These are phyloP conservation scores for Noccaea bulbosa DNA, from an alignment of 345 rosid genomes.

Conservation along the genomic window DNA sequence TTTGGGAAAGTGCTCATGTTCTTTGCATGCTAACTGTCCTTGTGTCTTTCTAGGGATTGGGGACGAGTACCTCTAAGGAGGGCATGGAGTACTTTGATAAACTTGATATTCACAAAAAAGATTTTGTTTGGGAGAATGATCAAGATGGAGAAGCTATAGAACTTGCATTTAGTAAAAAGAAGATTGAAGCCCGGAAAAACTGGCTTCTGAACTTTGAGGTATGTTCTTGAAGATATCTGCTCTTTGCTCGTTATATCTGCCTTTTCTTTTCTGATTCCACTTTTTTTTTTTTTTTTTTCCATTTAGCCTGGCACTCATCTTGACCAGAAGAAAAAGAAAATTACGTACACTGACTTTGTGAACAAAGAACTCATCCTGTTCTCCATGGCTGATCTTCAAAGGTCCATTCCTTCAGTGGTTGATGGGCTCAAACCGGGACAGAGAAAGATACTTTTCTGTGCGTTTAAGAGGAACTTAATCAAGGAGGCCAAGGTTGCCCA, in stretches of 20 bases:
- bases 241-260: background rate
- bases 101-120: slow-evolving; percentile 74
- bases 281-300: slow-evolving; percentile 10
- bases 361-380: slow-evolving; percentile 95
- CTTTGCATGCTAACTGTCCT: background rate
- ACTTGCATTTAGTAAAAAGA: slow-evolving; percentile 97
- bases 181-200: slow-evolving; percentile 90
- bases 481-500: slow-evolving; percentile 83
- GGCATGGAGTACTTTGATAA: slow-evolving; percentile 73
- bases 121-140: slow-evolving; percentile 80
- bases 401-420: slow-evolving; percentile 96
- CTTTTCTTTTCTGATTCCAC: slow-evolving; percentile 15
- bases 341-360: slow-evolving; percentile 87
- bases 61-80: slow-evolving; percentile 81
- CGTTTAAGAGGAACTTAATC: slow-evolving; percentile 81
- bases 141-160: slow-evolving; percentile 92
- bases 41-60: slow-evolving; percentile 69
- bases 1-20: slow-evolving; percentile 1
- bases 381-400: slow-evolving; percentile 96
- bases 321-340: slow-evolving; percentile 64
- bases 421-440: slow-evolving; percentile 98
- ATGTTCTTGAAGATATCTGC: slow-evolving; percentile 13
- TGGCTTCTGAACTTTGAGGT: slow-evolving; percentile 95
- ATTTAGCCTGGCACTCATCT: slow-evolving; percentile 93
- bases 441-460: slow-evolving; percentile 87